phyloP scores from a whole-genome alignment of 345 rosid genomes.

The Physaria fendleri region DNA sequence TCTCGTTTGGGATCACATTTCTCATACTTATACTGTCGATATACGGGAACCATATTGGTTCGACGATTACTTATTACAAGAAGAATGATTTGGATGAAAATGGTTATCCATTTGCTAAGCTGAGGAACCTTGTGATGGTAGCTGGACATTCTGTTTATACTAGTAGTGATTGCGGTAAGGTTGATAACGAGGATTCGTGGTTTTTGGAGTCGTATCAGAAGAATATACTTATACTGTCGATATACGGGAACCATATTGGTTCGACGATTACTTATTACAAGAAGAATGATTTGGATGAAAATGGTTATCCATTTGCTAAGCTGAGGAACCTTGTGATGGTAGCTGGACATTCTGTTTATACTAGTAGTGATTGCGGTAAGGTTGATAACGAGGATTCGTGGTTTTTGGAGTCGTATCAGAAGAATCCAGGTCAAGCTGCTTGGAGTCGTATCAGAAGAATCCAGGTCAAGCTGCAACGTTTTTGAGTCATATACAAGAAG shows the following conservation, averaged over 20 bases:
- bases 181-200: conserved; percentile 89
- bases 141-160: conserved; percentile 97
- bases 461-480: conserved; percentile 92
- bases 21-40: conserved; percentile 43
- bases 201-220: conserved; percentile 88
- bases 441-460: conserved; percentile 85
- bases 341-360: conserved; percentile 93
- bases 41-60: conserved; percentile 41
- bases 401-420: conserved; percentile 92
- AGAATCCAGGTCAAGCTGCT: too few relatives aligned
- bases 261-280: conserved; percentile 30
- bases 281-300: conserved; percentile 29
- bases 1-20: conserved; percentile 60
- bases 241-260: conserved; percentile 43
- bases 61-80: conserved; percentile 30
- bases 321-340: conserved; percentile 90
- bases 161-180: conserved; percentile 64
- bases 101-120: conserved; percentile 55
- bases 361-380: conserved; percentile 69
- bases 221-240: conserved; percentile 38
- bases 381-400: conserved; percentile 84
- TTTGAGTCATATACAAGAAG: conserved; percentile 75
- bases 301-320: conserved; percentile 53
- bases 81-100: conserved; percentile 31
- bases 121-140: conserved; percentile 86